Evolutionary conservation across 208 protist species (phyloP).

Genomic region (Porcisia hertigi): DNA sequence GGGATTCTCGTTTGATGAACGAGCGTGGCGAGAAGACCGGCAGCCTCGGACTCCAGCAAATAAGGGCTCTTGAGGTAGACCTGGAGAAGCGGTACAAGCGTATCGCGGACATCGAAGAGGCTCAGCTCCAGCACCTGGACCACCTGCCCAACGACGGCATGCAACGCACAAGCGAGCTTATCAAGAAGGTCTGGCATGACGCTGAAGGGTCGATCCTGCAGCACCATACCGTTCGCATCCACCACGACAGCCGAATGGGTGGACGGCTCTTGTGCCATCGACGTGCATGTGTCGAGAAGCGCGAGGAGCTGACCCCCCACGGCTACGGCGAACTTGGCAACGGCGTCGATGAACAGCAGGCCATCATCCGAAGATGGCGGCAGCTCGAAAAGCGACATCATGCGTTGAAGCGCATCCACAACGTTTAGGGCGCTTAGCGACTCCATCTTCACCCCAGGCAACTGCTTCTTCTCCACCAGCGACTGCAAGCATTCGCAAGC

Average conservation of each 20-base stretch:
- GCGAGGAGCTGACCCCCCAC: constrained; percentile 66
- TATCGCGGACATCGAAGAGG: constrained; percentile 41
- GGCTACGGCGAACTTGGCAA: constrained; percentile 45
- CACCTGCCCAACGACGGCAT: constrained; percentile 51
- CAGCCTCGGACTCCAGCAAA: constrained; percentile 53
- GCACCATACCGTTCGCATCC: constrained; percentile 23
- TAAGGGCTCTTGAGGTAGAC: constrained; percentile 57
- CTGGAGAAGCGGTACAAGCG: constrained; percentile 55
- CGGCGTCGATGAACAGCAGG: constrained; percentile 51
- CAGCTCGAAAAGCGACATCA: constrained; percentile 59
- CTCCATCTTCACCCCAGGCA: constrained; percentile 67
- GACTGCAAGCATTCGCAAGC: constrained; percentile 68
- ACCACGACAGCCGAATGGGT: constrained; percentile 8
- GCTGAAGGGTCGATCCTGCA: constrained; percentile 33
- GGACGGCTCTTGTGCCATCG: constrained; percentile 1
- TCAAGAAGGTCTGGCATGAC: constrained; percentile 37
- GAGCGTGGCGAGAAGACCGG: constrained; percentile 43
- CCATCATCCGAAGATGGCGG: constrained; percentile 49
- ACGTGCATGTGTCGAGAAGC: constrained; percentile 47
- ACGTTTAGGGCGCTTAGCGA: constrained; percentile 56
- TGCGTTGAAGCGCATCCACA: constrained; percentile 56
- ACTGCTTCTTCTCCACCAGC: constrained; percentile 82
- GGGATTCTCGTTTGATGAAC: constrained; percentile 54
- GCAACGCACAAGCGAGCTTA: constrained; percentile 34
- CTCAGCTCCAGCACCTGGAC: constrained; percentile 39